A percentile compares a stretch with the other conserved stretches of the same genome.
Conservation (phyloP, 129 eudicot genomes). For the Flaveria brownii region DNA sequence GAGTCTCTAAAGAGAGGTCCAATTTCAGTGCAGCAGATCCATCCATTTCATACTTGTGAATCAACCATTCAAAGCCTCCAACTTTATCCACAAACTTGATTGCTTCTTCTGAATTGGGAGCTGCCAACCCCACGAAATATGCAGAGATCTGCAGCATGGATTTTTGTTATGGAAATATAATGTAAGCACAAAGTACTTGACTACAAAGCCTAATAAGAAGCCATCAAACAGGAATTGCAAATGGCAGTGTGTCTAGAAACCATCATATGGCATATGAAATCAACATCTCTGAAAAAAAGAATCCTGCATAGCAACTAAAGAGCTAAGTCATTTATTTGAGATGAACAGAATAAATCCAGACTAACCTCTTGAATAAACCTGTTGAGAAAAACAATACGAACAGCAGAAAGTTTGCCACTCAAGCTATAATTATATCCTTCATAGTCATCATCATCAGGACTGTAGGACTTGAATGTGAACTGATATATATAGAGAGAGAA, state of each 20-base stretch:
- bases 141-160: slow-evolving; percentile 66
- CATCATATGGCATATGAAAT: slow-evolving; percentile 11
- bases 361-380: slow-evolving; percentile 95
- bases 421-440: slow-evolving; percentile 93
- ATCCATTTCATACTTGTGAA: slow-evolving; percentile 89
- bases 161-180: slow-evolving; percentile 8
- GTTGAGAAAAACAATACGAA: slow-evolving; percentile 92
- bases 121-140: slow-evolving; percentile 89
- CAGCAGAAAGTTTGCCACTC: slow-evolving; percentile 85
- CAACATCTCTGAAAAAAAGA: slow-evolving; percentile 10
- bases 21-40: slow-evolving; percentile 88
- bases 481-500: slow-evolving; percentile 32
- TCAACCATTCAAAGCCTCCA: slow-evolving; percentile 97
- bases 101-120: slow-evolving; percentile 92
- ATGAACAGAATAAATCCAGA: slow-evolving; percentile 27
- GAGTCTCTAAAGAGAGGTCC: slow-evolving; percentile 89
- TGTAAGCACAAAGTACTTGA: background rate
- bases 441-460: slow-evolving; percentile 87
- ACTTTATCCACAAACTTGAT: slow-evolving; percentile 90
- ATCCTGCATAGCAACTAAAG: background rate
- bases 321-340: slow-evolving; percentile 16
- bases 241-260: background rate
- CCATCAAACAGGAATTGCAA: background rate
- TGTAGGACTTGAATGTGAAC: slow-evolving; percentile 80
- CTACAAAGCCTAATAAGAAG: slow-evolving; percentile 11